Base-by-base conservation (phyloP, 495 filamentous ascomycete genomes). In the Talaromyces ruber region DNA sequence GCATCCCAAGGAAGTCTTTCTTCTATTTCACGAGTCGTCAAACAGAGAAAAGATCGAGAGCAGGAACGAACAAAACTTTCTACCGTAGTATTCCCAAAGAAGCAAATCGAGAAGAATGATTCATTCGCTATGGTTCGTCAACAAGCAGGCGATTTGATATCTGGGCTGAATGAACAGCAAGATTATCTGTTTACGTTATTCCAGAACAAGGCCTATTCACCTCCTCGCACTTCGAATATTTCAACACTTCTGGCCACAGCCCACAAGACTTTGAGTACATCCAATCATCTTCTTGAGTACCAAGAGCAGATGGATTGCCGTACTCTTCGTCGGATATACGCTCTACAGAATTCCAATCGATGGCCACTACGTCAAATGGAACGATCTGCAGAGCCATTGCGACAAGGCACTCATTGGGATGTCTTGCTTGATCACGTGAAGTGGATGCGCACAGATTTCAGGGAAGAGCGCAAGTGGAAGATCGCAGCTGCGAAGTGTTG, bases 401-500 rank as follows among this genome's bases (percentile, higher is more conserved):
- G 91, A 39, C 86, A 87, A 12, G 78, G 82, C 2, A 83, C 85
- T 6, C 93, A 97, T 70, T 87, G 84, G 83, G 94, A 98, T 76
- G 81, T 94, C 50, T 71, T 98, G 45, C 75, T 98, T 8, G 82
- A 91, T 64, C 91, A 98, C 74, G 89, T 93, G 84, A 96, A 91
- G 72, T 97, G 94, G 95, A 91, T 98, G 86, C 84, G 91, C 39
- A 96, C 91, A 2, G 94, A 98, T 76, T 98, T 98, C 67, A 81
- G 88, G 30, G 90, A 96, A 74, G 94, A 98, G 72, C 77, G 90
- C 28, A 96, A 95, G 70, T 97, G 91, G 91, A 97, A 97, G 72
- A 85, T 86, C 63, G 85, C 89, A 55, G 82, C 88, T 45, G 92
- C 92, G 2, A 84, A 84, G 58, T 87, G 86, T 58, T 79, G 92